Conservation (phyloP, 2,329 filamentous ascomycete species). For the Aaosphaeria arxii region DNA sequence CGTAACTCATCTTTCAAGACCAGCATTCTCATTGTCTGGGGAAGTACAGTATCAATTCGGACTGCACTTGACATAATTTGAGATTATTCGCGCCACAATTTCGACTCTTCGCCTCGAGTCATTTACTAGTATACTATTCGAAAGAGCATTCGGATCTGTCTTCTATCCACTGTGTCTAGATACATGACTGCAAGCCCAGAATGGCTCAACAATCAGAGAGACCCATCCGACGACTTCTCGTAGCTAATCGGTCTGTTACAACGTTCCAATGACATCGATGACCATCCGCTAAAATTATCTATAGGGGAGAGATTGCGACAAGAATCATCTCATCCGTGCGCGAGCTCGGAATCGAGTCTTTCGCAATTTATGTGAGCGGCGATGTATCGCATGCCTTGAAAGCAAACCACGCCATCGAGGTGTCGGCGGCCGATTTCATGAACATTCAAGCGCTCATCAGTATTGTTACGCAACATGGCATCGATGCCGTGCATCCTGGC, state of each 20-base stretch:
- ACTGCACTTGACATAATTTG: too few relatives aligned
- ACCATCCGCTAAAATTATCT: slow-evolving; percentile 3
- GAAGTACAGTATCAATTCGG: too few relatives aligned
- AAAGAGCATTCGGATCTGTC: not conserved
- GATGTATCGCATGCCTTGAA: slow-evolving; percentile 55
- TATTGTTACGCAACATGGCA: slow-evolving; percentile 48
- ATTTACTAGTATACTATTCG: not conserved
- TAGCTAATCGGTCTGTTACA: slow-evolving; percentile 50
- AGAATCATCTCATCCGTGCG: slow-evolving; percentile 59
- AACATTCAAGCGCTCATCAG: slow-evolving; percentile 48
- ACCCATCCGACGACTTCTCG: slow-evolving; percentile 49
- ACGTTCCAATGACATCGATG: not conserved
- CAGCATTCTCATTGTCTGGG: too few relatives aligned
- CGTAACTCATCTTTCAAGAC: too few relatives aligned
- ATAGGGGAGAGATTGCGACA: slow-evolving; percentile 62
- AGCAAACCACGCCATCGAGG: slow-evolving; percentile 50
- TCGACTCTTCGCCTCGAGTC: slow-evolving; percentile 10
- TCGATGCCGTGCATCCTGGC: slow-evolving; percentile 58
- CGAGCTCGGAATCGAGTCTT: slow-evolving; percentile 57
- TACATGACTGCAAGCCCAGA: not conserved
- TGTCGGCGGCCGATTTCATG: slow-evolving; percentile 55
- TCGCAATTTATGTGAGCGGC: slow-evolving; percentile 53
- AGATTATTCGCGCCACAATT: too few relatives aligned
- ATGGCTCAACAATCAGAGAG: slow-evolving; percentile 24
- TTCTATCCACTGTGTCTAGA: not conserved